A percentile compares a stretch with the other conserved stretches of the same genome.
phyloP scores from a whole-genome alignment of 129 eudicot species.

The Tanacetum coccineum region DNA sequence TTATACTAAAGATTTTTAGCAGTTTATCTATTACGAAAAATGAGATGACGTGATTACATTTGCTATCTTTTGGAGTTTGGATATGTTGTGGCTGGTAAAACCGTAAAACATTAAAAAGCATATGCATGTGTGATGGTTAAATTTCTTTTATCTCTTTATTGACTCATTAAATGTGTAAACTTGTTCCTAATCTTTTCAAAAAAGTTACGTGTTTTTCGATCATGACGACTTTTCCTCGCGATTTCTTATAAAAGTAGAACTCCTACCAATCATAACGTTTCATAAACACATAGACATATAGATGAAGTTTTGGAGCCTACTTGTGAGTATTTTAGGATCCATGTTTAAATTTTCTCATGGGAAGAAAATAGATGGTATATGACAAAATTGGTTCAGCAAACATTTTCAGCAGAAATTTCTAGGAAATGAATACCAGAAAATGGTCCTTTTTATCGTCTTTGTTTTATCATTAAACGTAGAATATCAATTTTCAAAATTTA shows the following conservation, averaged over 20 bases:
- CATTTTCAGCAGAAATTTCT: background rate
- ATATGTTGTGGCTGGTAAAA: no score
- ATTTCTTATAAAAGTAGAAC: conserved; percentile 3
- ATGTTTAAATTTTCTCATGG: background rate
- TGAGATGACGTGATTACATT: no score
- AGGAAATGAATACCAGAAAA: background rate
- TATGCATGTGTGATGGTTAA: no score
- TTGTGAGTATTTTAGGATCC: conserved; percentile 6
- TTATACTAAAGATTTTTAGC: background rate
- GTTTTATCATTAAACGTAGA: no score
- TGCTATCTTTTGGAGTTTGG: no score
- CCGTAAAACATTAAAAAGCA: no score
- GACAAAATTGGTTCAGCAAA: background rate
- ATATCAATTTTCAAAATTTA: no score
- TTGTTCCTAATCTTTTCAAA: background rate
- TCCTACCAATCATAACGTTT: background rate
- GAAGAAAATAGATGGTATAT: background rate
- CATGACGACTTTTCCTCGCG: background rate
- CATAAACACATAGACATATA: background rate
- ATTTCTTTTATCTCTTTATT: no score
- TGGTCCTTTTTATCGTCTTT: background rate
- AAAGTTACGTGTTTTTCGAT: background rate
- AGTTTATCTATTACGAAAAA: no score
- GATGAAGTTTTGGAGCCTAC: conserved; percentile 12
- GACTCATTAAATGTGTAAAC: background rate